Conservation (phyloP, 371 early-diverging fungal genomes). For the Zychaea mexicana region DNA sequence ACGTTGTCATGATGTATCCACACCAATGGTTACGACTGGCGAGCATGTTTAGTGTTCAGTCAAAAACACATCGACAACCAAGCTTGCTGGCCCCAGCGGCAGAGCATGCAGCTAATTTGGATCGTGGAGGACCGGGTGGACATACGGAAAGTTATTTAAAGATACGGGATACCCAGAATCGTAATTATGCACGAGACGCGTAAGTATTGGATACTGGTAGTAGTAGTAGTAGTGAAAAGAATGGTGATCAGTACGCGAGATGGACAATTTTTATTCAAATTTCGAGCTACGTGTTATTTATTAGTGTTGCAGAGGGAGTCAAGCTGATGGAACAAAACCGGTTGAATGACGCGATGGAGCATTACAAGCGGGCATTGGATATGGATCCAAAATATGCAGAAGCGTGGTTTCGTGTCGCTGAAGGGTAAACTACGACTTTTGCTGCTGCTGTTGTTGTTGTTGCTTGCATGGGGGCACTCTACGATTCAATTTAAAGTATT, state of each 20-base stretch:
- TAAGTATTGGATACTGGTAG: slow-evolving; percentile 19
- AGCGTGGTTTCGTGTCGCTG: slow-evolving; percentile 47
- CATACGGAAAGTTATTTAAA: slow-evolving; percentile 40
- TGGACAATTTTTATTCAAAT: not conserved
- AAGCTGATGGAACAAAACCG: slow-evolving; percentile 27
- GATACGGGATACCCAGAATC: slow-evolving; percentile 44
- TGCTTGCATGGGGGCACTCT: no score
- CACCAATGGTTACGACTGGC: slow-evolving; percentile 49
- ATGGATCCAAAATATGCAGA: slow-evolving; percentile 58
- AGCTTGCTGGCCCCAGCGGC: slow-evolving; percentile 19
- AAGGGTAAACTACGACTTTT: slow-evolving; percentile 28
- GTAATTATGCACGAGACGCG: slow-evolving; percentile 49
- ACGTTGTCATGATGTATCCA: slow-evolving; percentile 40
- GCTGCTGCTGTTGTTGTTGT: not conserved
- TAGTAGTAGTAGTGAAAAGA: no score
- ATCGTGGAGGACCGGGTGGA: not conserved
- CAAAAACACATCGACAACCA: slow-evolving; percentile 33
- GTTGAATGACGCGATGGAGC: slow-evolving; percentile 39
- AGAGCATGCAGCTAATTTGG: slow-evolving; percentile 10
- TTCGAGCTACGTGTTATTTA: not conserved
- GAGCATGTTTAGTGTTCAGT: slow-evolving; percentile 41
- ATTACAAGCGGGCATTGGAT: slow-evolving; percentile 48
- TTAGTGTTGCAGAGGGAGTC: slow-evolving; percentile 48
- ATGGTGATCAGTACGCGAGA: no score
- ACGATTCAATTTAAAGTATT: no score